Conservation (phyloP, 139 green algal species). For the Deuterostichococcus epilithicus region DNA sequence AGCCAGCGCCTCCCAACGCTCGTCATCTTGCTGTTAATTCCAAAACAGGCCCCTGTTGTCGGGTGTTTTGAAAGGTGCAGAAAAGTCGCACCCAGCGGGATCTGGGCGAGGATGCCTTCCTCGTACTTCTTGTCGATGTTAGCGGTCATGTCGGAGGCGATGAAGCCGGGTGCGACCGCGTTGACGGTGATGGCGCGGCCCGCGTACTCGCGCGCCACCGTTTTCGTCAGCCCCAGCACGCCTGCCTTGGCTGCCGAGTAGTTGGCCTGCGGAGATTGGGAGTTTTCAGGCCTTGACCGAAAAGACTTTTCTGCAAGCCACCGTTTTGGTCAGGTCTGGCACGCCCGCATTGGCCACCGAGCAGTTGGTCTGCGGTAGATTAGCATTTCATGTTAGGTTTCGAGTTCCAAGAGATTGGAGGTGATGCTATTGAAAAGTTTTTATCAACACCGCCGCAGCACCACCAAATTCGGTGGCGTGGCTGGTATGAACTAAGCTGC, state of each 20-base stretch:
- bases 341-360: slow-evolving; percentile 83
- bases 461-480: too few relatives aligned
- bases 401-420: too few relatives aligned
- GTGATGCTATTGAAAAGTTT: too few relatives aligned
- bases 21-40: not conserved
- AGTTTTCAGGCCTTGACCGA: too few relatives aligned
- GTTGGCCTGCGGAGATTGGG: slow-evolving; percentile 77
- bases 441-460: too few relatives aligned
- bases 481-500: too few relatives aligned
- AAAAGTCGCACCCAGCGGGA: slow-evolving; percentile 68
- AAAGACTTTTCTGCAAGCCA: too few relatives aligned
- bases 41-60: not conserved
- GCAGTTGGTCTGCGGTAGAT: slow-evolving; percentile 83
- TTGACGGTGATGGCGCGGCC: slow-evolving; percentile 77
- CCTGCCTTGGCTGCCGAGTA: slow-evolving; percentile 86
- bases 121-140: slow-evolving; percentile 87
- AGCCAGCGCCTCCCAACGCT: not conserved
- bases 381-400: too few relatives aligned
- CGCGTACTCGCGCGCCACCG: slow-evolving; percentile 73
- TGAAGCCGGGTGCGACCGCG: slow-evolving; percentile 86
- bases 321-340: slow-evolving; percentile 83
- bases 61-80: not conserved
- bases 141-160: slow-evolving; percentile 83
- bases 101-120: slow-evolving; percentile 73
- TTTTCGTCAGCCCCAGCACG: slow-evolving; percentile 87